Conservation (phyloP, 1,284 basidiomycete genomes). For the Rhodotorula sp. region DNA sequence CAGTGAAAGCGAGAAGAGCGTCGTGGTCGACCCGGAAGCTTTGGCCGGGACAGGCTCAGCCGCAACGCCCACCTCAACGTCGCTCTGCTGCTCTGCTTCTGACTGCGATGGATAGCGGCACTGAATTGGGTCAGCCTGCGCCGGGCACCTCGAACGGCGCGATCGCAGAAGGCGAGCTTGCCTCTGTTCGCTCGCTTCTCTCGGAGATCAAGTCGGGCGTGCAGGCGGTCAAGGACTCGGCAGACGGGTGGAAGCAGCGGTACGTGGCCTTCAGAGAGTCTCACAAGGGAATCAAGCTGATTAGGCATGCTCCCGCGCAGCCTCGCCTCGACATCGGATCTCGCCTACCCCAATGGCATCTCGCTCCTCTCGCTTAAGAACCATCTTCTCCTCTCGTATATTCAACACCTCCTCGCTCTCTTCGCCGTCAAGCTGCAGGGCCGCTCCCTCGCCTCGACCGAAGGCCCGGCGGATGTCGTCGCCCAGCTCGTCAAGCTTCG, state of each 20-base stretch:
- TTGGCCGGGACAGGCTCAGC: neutral
- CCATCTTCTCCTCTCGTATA: conserved; percentile 77
- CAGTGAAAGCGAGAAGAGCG: neutral
- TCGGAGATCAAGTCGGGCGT: conserved; percentile 14
- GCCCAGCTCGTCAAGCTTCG: conserved; percentile 69
- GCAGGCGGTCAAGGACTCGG: conserved; percentile 11
- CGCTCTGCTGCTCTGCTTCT: neutral
- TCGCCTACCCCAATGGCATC: conserved; percentile 66
- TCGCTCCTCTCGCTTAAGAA: conserved; percentile 88
- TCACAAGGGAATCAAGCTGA: neutral
- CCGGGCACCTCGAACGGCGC: neutral
- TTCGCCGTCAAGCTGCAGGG: conserved; percentile 67
- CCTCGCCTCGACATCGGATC: conserved; percentile 21
- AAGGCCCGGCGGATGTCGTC: conserved; percentile 45
- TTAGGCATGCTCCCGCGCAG: neutral
- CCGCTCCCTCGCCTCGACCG: conserved; percentile 57
- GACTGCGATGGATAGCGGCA: neutral
- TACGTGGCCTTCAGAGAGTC: neutral
- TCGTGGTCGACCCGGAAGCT: neutral
- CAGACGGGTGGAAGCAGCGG: conserved; percentile 15
- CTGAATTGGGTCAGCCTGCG: neutral
- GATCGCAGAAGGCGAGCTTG: neutral
- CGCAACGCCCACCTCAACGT: neutral
- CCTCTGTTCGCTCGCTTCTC: conserved; percentile 22
- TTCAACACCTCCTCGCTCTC: conserved; percentile 79